Conservation (phyloP, 2,329 filamentous ascomycete species). For the Nigrograna mackinnonii region DNA sequence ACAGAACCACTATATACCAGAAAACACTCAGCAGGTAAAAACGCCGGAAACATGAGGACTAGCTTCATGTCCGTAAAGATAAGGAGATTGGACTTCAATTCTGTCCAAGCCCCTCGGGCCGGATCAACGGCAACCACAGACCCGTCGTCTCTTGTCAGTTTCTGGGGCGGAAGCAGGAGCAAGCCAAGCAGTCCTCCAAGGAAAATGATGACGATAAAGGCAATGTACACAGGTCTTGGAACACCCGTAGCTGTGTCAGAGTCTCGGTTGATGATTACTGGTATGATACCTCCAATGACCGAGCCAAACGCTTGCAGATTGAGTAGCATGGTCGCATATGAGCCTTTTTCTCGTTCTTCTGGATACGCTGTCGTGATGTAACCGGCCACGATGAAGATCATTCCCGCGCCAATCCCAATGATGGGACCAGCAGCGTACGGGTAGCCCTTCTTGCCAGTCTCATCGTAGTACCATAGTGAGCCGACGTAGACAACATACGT, state of each 20-base stretch:
- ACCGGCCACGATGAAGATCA: constrained; percentile 36
- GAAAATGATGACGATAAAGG: constrained; percentile 32
- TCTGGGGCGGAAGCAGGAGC: constrained; percentile 28
- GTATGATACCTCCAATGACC: constrained; percentile 33
- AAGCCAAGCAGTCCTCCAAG: constrained; percentile 27
- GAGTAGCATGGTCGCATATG: constrained; percentile 32
- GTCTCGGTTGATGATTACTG: constrained; percentile 32
- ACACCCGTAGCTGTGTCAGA: constrained; percentile 32
- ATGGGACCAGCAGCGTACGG: constrained; percentile 32
- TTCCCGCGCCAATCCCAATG: constrained; percentile 35
- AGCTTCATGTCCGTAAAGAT: constrained; percentile 30
- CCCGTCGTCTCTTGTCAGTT: constrained; percentile 31
- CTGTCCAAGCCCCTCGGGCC: constrained; percentile 25
- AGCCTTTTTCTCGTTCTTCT: constrained; percentile 32
- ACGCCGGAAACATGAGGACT: constrained; percentile 32
- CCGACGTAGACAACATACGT: constrained; percentile 35
- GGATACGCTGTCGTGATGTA: constrained; percentile 34
- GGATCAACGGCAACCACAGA: constrained; percentile 30
- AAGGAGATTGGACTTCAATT: constrained; percentile 26
- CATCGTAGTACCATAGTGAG: constrained; percentile 37
- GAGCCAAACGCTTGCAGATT: constrained; percentile 34
- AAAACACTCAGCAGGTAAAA: constrained; percentile 32
- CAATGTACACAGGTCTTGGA: constrained; percentile 31
- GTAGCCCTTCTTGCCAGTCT: constrained; percentile 32
- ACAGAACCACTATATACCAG: constrained; percentile 35